These are phyloP conservation scores for Neurospora sp. DNA, from an alignment of 495 filamentous ascomycete species.

Conservation along the genomic window DNA sequence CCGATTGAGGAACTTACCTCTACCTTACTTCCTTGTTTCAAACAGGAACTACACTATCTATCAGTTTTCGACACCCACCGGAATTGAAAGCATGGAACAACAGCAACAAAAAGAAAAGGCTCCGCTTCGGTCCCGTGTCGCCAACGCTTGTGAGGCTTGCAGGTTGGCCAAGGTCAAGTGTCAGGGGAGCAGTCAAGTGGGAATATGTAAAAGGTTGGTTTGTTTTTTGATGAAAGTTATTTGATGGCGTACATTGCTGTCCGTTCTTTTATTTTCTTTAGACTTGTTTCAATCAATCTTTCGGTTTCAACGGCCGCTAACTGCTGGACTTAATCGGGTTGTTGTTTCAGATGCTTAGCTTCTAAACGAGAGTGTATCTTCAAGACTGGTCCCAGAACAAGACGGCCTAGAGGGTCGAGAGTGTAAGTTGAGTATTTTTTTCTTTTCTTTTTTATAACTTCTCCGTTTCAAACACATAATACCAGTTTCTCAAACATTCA, in stretches of 20 bases:
- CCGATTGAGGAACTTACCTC: background rate
- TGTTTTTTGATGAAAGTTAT: background rate
- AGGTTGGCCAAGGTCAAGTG: constrained; percentile 36
- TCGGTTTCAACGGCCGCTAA: background rate
- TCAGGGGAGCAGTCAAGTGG: constrained; percentile 28
- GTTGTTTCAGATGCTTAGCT: constrained; percentile 29
- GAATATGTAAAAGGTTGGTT: constrained; percentile 37
- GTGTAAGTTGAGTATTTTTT: constrained; percentile 16
- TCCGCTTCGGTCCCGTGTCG: constrained; percentile 19
- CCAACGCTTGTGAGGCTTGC: constrained; percentile 38
- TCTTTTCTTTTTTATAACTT: background rate
- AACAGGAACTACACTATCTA: background rate
- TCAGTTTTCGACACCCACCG: background rate
- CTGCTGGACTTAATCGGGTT: background rate
- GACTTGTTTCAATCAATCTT: background rate
- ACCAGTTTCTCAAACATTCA: background rate
- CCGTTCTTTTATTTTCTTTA: background rate
- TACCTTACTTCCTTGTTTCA: background rate
- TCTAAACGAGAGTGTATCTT: constrained; percentile 40
- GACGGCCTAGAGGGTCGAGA: constrained; percentile 26
- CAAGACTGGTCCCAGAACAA: constrained; percentile 33
- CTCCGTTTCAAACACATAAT: background rate
- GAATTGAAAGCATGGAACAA: background rate
- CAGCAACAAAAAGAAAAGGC: background rate
- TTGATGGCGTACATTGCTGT: background rate